phyloP scores from a whole-genome alignment of 2,329 filamentous ascomycete genomes.

The Cladorrhinum sp. region DNA sequence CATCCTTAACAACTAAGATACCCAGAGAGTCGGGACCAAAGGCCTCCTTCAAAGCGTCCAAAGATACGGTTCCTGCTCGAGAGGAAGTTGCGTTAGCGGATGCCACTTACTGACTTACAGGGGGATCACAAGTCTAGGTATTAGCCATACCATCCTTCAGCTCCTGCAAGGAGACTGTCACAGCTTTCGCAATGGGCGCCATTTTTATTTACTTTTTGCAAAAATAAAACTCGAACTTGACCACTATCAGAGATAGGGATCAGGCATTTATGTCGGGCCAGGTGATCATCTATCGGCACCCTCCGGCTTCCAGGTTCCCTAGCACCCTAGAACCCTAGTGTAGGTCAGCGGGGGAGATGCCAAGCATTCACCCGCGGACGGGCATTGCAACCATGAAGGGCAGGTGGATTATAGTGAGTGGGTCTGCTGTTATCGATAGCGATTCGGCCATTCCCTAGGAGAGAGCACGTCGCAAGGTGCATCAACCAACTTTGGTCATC shows the following conservation, averaged over 20 bases:
- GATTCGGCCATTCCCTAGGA: no score
- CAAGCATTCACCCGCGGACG: conserved; percentile 10
- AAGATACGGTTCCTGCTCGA: conserved; percentile 59
- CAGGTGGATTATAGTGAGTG: conserved; percentile 11
- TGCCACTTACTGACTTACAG: conserved; percentile 16
- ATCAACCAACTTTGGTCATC: no score
- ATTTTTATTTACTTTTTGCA: conserved; percentile 30
- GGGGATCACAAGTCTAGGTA: not conserved
- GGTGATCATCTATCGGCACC: conserved; percentile 2
- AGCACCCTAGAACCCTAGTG: no score
- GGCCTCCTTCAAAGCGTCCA: conserved; percentile 68
- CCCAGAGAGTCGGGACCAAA: conserved; percentile 90
- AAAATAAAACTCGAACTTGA: not conserved
- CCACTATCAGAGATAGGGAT: not conserved
- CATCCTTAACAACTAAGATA: conserved; percentile 87
- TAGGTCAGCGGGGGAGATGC: conserved; percentile 15
- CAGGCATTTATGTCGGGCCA: not conserved
- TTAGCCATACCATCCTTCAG: conserved; percentile 50
- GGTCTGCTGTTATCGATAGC: conserved; percentile 24
- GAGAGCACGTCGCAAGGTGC: not conserved
- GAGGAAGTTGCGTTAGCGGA: conserved; percentile 5
- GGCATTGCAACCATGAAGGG: not conserved
- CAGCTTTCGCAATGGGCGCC: conserved; percentile 51
- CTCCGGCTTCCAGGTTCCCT: conserved; percentile 9
- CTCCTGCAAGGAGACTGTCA: conserved; percentile 61